phyloP scores from a whole-genome alignment of 495 filamentous ascomycete species.

The Aspergillus campestris region DNA sequence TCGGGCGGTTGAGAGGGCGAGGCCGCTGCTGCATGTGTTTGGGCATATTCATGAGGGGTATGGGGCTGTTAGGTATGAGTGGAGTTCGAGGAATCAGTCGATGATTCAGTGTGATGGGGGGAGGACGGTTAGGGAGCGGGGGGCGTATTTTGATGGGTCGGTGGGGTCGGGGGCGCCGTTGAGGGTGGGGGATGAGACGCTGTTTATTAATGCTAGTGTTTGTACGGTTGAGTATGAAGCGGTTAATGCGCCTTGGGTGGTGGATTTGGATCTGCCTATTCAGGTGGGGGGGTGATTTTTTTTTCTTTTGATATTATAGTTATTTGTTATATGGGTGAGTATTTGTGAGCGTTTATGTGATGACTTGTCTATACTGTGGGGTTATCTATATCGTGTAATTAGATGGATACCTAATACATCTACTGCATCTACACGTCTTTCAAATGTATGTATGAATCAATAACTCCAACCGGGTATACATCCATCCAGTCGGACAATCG shows the following conservation, averaged over 20 bases:
- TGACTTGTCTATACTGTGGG: too few relatives aligned
- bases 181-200: conserved; percentile 45
- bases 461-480: too few relatives aligned
- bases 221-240: conserved; percentile 42
- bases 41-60: conserved; percentile 63
- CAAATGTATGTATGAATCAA: background rate
- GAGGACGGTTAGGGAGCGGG: conserved; percentile 31
- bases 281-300: too few relatives aligned
- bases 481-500: too few relatives aligned
- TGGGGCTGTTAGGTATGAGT: conserved; percentile 54
- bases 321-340: too few relatives aligned
- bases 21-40: conserved; percentile 48
- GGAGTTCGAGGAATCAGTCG: conserved; percentile 24
- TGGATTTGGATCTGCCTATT: conserved; percentile 52
- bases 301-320: too few relatives aligned
- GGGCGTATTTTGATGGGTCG: conserved; percentile 38
- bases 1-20: conserved; percentile 33
- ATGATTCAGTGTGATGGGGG: conserved; percentile 23
- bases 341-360: too few relatives aligned
- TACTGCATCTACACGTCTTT: conserved; percentile 6
- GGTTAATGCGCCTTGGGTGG: conserved; percentile 51
- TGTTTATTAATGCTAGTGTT: conserved; percentile 68
- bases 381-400: background rate
- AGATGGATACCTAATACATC: background rate
- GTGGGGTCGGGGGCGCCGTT: conserved; percentile 23